Conservation (phyloP, 2,329 filamentous ascomycete species). For the Colletotrichum paranaense region DNA sequence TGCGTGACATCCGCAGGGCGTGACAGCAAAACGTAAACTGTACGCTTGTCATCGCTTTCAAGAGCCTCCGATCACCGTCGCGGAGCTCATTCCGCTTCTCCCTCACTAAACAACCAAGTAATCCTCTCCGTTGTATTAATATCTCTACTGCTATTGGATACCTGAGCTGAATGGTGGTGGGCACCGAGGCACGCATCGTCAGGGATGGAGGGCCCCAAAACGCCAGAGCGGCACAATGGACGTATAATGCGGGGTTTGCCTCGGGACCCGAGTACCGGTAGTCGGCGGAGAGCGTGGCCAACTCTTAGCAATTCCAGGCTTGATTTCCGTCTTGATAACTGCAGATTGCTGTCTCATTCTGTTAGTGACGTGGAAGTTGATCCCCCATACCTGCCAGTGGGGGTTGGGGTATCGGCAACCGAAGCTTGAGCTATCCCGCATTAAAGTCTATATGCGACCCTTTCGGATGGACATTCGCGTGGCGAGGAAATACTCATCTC, state of each 20-base stretch:
- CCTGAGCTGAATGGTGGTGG: background rate
- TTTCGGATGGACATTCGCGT: background rate
- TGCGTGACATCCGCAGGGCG: background rate
- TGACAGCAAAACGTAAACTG: background rate
- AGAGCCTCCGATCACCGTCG: background rate
- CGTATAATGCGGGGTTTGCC: conserved; percentile 30
- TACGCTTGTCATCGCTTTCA: background rate
- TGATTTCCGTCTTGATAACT: background rate
- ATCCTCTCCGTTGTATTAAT: background rate
- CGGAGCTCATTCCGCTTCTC: background rate
- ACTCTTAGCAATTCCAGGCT: background rate
- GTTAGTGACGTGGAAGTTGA: background rate
- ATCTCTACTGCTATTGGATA: background rate
- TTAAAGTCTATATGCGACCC: background rate
- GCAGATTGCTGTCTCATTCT: background rate
- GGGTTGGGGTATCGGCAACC: background rate
- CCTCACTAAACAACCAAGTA: background rate
- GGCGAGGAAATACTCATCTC: background rate
- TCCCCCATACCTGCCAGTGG: background rate
- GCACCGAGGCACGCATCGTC: conserved; percentile 11
- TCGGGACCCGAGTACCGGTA: background rate
- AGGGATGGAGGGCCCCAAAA: conserved; percentile 5
- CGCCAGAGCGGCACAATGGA: background rate
- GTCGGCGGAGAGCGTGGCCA: background rate
- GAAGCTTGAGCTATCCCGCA: background rate